Evolutionary conservation across 768 basidiomycete species (phyloP).

Genomic region (Lyophyllum semitale): DNA sequence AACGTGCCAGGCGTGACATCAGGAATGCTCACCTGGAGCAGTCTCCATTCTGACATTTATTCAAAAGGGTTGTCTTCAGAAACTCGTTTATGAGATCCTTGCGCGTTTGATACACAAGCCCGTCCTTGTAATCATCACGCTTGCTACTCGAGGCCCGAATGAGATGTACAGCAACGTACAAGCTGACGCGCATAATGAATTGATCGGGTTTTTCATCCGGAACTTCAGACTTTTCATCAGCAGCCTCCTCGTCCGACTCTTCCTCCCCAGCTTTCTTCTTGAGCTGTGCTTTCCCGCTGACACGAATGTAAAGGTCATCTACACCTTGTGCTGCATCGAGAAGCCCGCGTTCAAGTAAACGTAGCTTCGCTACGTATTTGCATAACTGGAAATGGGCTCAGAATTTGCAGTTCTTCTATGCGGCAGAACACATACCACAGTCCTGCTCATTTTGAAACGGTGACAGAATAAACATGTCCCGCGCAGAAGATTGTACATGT

Average conservation of each 20-base stretch:
- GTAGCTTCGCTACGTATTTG: slow-evolving; percentile 85
- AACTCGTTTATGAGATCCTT: slow-evolving; percentile 85
- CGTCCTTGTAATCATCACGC: slow-evolving; percentile 88
- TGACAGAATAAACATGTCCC: slow-evolving; percentile 95
- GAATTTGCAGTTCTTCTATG: not conserved
- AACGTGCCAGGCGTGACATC: slow-evolving; percentile 1
- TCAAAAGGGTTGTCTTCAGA: slow-evolving; percentile 63
- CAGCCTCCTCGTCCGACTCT: slow-evolving; percentile 33
- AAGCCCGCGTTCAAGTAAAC: slow-evolving; percentile 87
- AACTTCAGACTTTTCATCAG: slow-evolving; percentile 43
- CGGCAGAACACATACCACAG: slow-evolving; percentile 49
- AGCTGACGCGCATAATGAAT: slow-evolving; percentile 62
- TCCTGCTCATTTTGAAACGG: slow-evolving; percentile 77
- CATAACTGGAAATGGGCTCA: slow-evolving; percentile 51
- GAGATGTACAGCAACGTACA: slow-evolving; percentile 65
- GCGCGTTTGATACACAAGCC: slow-evolving; percentile 82
- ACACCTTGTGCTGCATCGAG: slow-evolving; percentile 78
- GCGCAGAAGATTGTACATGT: slow-evolving; percentile 85
- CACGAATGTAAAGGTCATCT: slow-evolving; percentile 61
- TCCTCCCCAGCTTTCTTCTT: slow-evolving; percentile 39
- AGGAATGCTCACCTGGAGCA: slow-evolving; percentile 76
- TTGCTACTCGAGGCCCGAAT: slow-evolving; percentile 50
- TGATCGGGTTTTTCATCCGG: slow-evolving; percentile 60
- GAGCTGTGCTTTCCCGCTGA: slow-evolving; percentile 26
- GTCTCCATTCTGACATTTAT: slow-evolving; percentile 73